Conservation (phyloP, 2,329 filamentous ascomycete species). For the Lecanosticta acicola region DNA sequence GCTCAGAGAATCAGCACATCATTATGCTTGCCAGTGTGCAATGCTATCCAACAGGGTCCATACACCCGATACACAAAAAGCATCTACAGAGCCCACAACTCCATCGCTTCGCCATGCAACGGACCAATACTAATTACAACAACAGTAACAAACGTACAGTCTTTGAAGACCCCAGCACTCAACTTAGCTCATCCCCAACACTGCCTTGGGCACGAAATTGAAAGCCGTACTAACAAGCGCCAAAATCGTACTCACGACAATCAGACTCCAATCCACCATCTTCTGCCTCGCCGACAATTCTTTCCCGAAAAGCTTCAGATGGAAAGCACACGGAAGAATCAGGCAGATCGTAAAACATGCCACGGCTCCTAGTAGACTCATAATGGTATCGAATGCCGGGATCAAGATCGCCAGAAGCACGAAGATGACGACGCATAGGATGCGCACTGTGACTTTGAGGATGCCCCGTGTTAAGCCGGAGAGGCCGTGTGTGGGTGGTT, state of each 20-base stretch:
- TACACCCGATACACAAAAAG: not conserved
- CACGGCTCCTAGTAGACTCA: conserved; percentile 83
- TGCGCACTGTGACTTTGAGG: conserved; percentile 56
- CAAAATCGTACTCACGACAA: conserved; percentile 63
- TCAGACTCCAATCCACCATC: conserved; percentile 60
- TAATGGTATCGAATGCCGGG: conserved; percentile 81
- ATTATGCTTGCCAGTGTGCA: too few relatives aligned
- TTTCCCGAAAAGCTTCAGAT: conserved; percentile 78
- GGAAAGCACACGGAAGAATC: conserved; percentile 81
- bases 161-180: too few relatives aligned
- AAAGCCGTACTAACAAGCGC: conserved; percentile 76
- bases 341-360: conserved; percentile 93
- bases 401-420: conserved; percentile 67
- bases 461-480: conserved; percentile 54
- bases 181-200: conserved; percentile 57
- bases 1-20: too few relatives aligned
- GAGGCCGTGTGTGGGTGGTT: conserved; percentile 48
- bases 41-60: too few relatives aligned
- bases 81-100: not conserved
- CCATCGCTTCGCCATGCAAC: not conserved
- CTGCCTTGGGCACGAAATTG: conserved; percentile 76
- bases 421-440: conserved; percentile 65
- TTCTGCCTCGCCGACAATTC: conserved; percentile 62
- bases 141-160: too few relatives aligned
- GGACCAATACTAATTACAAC: not conserved